Percentiles rank a stretch among this genome's conserved stretches.
phyloP scores from a whole-genome alignment of 1,284 basidiomycete genomes.

The Melampsora americana region DNA sequence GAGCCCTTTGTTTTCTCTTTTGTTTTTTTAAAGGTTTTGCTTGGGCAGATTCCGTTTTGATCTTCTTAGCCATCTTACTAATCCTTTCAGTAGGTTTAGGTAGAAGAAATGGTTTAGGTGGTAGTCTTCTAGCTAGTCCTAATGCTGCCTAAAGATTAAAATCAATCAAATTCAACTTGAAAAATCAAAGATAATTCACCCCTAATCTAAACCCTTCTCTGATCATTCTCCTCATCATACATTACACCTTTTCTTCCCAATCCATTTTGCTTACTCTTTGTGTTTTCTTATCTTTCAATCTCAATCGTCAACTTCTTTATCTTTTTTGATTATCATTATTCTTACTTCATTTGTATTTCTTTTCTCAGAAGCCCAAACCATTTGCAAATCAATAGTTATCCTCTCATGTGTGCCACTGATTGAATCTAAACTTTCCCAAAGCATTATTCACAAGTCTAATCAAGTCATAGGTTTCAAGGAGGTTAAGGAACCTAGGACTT shows the following conservation, averaged over 20 bases:
- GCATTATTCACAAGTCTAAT: too few relatives aligned
- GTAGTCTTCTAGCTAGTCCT: conserved; percentile 26
- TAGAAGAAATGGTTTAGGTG: conserved; percentile 26
- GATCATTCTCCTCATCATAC: background rate
- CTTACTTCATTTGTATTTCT: too few relatives aligned
- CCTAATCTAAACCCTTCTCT: background rate
- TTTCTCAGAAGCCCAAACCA: too few relatives aligned
- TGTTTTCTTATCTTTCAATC: background rate
- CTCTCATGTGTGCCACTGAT: too few relatives aligned
- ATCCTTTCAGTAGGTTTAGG: conserved; percentile 22
- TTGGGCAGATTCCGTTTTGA: conserved; percentile 35
- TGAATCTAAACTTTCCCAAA: too few relatives aligned
- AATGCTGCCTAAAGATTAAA: background rate
- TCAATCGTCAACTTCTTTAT: too few relatives aligned
- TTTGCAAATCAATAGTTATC: too few relatives aligned
- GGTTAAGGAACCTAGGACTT: too few relatives aligned
- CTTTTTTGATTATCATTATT: too few relatives aligned
- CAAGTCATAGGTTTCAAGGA: too few relatives aligned
- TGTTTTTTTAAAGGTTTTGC: conserved; percentile 21
- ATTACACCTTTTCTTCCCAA: background rate
- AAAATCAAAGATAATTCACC: background rate
- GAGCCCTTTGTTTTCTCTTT: background rate
- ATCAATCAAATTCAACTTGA: background rate
- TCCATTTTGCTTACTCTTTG: background rate
- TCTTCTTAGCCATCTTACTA: conserved; percentile 10